phyloP scores from a whole-genome alignment of 2,329 filamentous ascomycete genomes.

The Colletotrichum sidae region DNA sequence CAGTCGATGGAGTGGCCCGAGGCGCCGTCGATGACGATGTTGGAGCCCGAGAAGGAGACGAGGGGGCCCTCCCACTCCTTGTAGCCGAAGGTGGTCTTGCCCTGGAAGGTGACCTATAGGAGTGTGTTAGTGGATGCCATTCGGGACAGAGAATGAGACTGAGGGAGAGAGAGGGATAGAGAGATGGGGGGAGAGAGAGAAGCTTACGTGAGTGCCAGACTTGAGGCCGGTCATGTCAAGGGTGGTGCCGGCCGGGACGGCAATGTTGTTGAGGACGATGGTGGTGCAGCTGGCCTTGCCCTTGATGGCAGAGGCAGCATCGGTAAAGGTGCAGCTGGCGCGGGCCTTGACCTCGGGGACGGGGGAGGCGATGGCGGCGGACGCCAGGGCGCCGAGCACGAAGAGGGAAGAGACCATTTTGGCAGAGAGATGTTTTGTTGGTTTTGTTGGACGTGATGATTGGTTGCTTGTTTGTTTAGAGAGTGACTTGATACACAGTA shows the following conservation, averaged over 20 bases:
- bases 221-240: conserved; percentile 67
- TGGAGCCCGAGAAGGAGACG: conserved; percentile 68
- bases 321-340: conserved; percentile 64
- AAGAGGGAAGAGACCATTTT: conserved; percentile 38
- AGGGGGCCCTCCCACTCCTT: conserved; percentile 74
- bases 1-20: conserved; percentile 66
- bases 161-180: too few relatives aligned
- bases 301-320: conserved; percentile 58
- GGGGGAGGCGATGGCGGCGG: conserved; percentile 41
- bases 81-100: conserved; percentile 75
- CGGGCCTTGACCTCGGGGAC: conserved; percentile 37
- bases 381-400: conserved; percentile 44
- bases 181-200: not conserved
- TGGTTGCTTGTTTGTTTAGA: conserved; percentile 13
- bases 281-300: conserved; percentile 63
- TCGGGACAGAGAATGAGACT: too few relatives aligned
- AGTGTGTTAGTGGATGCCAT: conserved; percentile 41
- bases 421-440: not conserved
- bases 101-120: conserved; percentile 68
- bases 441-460: too few relatives aligned
- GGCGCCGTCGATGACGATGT: conserved; percentile 65
- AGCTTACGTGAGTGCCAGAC: conserved; percentile 55
- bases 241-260: conserved; percentile 68
- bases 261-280: conserved; percentile 64
- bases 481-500: conserved; percentile 32